Base-by-base conservation (phyloP, 805 yeast species). In the Candida coquimbonensis region DNA sequence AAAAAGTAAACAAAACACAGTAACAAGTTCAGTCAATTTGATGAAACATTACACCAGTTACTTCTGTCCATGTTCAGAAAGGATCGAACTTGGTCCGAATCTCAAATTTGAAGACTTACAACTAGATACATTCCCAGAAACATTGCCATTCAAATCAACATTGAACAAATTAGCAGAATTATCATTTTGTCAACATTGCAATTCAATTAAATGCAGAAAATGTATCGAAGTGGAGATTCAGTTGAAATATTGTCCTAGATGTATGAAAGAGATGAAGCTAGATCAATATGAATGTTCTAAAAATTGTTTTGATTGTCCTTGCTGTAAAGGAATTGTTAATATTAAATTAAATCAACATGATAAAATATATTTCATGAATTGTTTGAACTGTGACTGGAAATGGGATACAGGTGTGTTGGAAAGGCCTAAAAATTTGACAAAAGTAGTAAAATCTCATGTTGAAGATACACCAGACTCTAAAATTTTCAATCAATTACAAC, bases 51-150 rank as follows among this genome's bases (percentile, higher is more conserved):
- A 14, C 13, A 9, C 13, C 13, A 9, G 13, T 11, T 45, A 53
- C n/a, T 60, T 60, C 40, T 60, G 64, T 36, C 63, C 64, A 0
- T 60, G 64, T 36, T 51, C 56, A 1, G 64, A 60, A 36, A 43
- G 44, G 5, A 42, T 57, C 2, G 50, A 57, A 1, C 29, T 45
- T 0, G 45, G 44, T 5, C 16, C 34, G 9, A n/a, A 35, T 8
- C 38, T 33, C 19, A 1, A 51, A 44, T 26, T 38, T 37, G 1
- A 36, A 46, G 19, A 29, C 47, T 3, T 49, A 7, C 42, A 46
- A 8, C 49, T 52, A 13, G 51, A 55, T 14, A 36, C 54, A 1
- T 54, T 51, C 41, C 63, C 64, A 1, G 33, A 44, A 4, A 57
- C 64, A 4, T 49, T 57, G n/a, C 7, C 11, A 1, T 53, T 55